phyloP scores from a whole-genome alignment of 208 protist genomes.

The Leishmania guyanensis region DNA sequence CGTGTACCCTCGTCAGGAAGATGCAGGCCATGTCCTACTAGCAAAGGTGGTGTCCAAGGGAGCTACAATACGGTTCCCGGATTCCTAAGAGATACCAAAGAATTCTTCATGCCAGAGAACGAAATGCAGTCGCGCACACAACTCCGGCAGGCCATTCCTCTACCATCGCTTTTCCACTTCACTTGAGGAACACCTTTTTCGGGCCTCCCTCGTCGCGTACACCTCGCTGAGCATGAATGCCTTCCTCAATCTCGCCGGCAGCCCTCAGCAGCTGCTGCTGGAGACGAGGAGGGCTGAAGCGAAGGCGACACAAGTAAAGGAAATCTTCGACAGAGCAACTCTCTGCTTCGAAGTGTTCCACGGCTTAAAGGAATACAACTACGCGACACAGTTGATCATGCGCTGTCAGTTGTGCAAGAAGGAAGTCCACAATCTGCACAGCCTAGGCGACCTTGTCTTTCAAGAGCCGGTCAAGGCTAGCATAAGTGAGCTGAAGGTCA shows the following conservation, averaged over 20 bases:
- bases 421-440: constrained; percentile 8
- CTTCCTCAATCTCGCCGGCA: constrained; percentile 6
- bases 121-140: background rate
- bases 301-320: background rate
- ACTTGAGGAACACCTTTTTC: constrained; percentile 12
- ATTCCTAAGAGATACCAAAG: constrained; percentile 7
- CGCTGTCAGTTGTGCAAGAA: constrained; percentile 13
- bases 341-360: background rate
- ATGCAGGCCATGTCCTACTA: constrained; percentile 6
- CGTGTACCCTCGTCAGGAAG: background rate
- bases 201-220: constrained; percentile 7
- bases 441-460: background rate
- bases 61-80: background rate
- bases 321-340: background rate
- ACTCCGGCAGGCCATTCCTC: constrained; percentile 1
- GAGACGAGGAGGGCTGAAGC: background rate
- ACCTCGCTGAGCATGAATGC: constrained; percentile 12
- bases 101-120: constrained; percentile 23
- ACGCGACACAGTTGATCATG: background rate
- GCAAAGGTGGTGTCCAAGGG: background rate
- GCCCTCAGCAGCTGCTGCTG: constrained; percentile 3
- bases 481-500: constrained; percentile 2
- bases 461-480: background rate
- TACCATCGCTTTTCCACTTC: constrained; percentile 1
- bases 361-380: background rate